Base-by-base conservation (phyloP, 2,329 filamentous ascomycete genomes). In the Aplosporella prunicola region DNA sequence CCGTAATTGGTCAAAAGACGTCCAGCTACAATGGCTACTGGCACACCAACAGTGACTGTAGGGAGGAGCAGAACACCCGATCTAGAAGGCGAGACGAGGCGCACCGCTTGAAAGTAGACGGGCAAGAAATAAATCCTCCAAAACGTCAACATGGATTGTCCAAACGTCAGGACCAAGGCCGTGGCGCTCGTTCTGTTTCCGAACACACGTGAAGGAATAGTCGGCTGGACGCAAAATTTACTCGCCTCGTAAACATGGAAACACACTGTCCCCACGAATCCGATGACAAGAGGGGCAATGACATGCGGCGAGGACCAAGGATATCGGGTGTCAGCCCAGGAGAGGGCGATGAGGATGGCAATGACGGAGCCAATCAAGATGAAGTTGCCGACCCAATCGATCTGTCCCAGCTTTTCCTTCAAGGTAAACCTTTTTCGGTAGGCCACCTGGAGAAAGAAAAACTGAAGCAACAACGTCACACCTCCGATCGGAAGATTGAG, bases 101-200 rank as follows among this genome's bases (percentile, higher is more conserved):
- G 52, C 5, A 67, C 56, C 4, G 56, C 51, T 32, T 67, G 64
- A 37, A 66, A 66, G 38, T 61, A 67, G 2, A 64, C 46, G n/a
- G 51, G 52, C 3, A 62, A 44, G 37, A 59, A 61, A 41, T 51
- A 60, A 35, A 42, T 43, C 51, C 8, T 44, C 47, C 4, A 66
- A 51, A 17, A 60, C 37, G 11, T 52, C 44, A 1, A 62, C 48
- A 68, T 56, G 1, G 52, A 50, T 5, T 55, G 52, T 2, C 50
- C 35, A 8, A 53, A 49, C 13, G 63, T 58, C 20, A 44, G 11
- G 26, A 32, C 24, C 35, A 50, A 53, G 44, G 48, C 47, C 2
- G 42, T 46, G 20, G 45, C 32, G 11, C 42, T 45, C 7, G 43
- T 43, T 1, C 50, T 47, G 14, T 55, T 42, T 15, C 29, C 43